Percentiles rank a stretch among this genome's conserved stretches.
Evolutionary conservation across 129 eudicot genomes (phyloP).

Genomic region (Flaveria trinervia): DNA sequence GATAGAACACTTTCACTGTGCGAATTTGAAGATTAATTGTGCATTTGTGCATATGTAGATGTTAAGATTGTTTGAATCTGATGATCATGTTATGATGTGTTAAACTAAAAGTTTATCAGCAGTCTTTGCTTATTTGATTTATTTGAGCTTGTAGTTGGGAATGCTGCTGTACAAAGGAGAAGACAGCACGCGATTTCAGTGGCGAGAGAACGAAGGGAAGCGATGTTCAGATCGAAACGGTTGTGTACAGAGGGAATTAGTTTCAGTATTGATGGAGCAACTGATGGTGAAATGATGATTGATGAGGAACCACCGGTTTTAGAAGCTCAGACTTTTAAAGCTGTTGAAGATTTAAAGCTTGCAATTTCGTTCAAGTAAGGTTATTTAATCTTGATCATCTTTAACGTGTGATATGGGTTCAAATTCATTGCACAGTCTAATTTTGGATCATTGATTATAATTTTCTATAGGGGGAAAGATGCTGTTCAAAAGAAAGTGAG

Average conservation of each 20-base stretch:
- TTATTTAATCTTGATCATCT: neutral
- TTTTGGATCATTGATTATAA: slow-evolving; percentile 4
- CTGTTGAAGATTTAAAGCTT: slow-evolving; percentile 67
- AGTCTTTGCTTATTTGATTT: neutral
- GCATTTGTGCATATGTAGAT: too few species aligned
- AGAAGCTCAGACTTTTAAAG: slow-evolving; percentile 67
- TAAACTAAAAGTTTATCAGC: neutral
- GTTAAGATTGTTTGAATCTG: neutral
- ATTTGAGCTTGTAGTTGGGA: slow-evolving; percentile 59
- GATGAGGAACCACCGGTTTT: slow-evolving; percentile 75
- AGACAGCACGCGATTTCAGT: slow-evolving; percentile 75
- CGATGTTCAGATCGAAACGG: slow-evolving; percentile 74
- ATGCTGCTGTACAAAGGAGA: slow-evolving; percentile 79
- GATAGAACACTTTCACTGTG: neutral
- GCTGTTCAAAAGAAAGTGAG: slow-evolving; percentile 60
- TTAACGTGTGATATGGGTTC: neutral
- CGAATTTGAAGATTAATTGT: neutral
- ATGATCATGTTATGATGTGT: neutral
- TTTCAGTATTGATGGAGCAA: slow-evolving; percentile 37
- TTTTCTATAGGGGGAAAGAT: slow-evolving; percentile 60
- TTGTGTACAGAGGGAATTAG: slow-evolving; percentile 63
- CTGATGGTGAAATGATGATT: slow-evolving; percentile 62
- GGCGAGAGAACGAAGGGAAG: slow-evolving; percentile 88
- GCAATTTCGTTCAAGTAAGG: slow-evolving; percentile 66
- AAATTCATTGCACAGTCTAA: neutral